phyloP scores from a whole-genome alignment of 2,329 filamentous ascomycete species.

The Xylariaceae sp. region DNA sequence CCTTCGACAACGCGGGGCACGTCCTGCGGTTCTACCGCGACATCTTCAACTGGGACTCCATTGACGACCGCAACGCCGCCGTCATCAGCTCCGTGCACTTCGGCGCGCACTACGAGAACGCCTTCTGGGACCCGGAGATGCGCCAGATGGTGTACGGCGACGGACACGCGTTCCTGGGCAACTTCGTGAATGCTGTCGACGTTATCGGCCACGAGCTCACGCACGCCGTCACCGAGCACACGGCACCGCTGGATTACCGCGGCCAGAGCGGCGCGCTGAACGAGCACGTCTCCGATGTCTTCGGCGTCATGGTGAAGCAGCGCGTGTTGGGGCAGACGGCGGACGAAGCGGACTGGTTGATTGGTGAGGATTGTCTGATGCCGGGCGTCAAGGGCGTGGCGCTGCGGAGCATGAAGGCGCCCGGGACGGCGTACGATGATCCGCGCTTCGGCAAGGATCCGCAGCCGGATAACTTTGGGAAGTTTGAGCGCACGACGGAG shows the following conservation, averaged over 20 bases:
- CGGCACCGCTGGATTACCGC: constrained; percentile 45
- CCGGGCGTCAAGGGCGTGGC: constrained; percentile 47
- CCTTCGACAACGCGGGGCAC: constrained; percentile 45
- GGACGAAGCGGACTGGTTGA: constrained; percentile 48
- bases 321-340: constrained; percentile 42
- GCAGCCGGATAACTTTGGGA: constrained; percentile 44
- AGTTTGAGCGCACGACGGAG: constrained; percentile 37
- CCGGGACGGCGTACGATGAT: constrained; percentile 49
- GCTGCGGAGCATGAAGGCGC: constrained; percentile 50
- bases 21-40: constrained; percentile 47
- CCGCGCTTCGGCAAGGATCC: constrained; percentile 50
- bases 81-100: constrained; percentile 51
- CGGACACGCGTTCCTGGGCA: constrained; percentile 46
- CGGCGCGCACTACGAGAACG: constrained; percentile 46
- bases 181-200: constrained; percentile 49
- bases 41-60: constrained; percentile 46
- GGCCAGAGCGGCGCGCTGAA: constrained; percentile 51
- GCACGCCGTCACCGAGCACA: constrained; percentile 50
- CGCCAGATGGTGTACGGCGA: constrained; percentile 54
- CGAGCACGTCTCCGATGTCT: constrained; percentile 52
- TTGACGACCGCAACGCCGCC: constrained; percentile 47
- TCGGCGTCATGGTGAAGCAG: constrained; percentile 55
- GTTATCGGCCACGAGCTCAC: constrained; percentile 55
- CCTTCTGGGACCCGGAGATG: constrained; percentile 47
- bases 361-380: constrained; percentile 49